Conservation (phyloP, 2,329 filamentous ascomycete species). For the Aspergillus phoenicis region DNA sequence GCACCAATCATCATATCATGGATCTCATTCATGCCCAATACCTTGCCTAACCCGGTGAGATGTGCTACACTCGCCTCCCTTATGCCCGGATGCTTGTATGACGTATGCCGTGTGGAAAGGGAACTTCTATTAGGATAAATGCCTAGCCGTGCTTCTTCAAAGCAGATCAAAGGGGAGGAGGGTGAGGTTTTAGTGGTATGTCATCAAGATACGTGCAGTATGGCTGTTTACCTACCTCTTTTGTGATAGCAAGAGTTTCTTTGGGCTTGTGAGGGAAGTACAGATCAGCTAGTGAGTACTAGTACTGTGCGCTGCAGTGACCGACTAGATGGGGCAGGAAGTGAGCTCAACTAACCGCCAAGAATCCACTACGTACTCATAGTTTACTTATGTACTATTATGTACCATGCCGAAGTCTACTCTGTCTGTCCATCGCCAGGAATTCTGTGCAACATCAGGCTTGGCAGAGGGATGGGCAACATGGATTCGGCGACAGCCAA, state of each 20-base stretch:
- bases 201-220: too few relatives aligned
- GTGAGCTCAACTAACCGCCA: too few relatives aligned
- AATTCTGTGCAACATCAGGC: slow-evolving; percentile 3
- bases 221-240: not conserved
- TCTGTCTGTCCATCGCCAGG: not conserved
- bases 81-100: not conserved
- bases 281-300: not conserved
- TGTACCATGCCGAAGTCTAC: too few relatives aligned
- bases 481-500: slow-evolving; percentile 7
- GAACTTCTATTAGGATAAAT: not conserved
- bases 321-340: too few relatives aligned
- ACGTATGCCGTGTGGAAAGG: not conserved
- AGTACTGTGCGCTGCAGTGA: too few relatives aligned
- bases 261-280: too few relatives aligned
- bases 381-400: not conserved
- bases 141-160: not conserved
- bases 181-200: not conserved
- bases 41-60: not conserved
- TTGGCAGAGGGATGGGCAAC: slow-evolving; percentile 18
- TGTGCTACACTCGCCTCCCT: too few relatives aligned
- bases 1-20: not conserved
- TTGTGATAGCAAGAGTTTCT: too few relatives aligned
- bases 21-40: not conserved
- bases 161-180: not conserved
- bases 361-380: too few relatives aligned